Conservation (phyloP, 208 protist genomes). For the Acanthamoeba castellanii region DNA sequence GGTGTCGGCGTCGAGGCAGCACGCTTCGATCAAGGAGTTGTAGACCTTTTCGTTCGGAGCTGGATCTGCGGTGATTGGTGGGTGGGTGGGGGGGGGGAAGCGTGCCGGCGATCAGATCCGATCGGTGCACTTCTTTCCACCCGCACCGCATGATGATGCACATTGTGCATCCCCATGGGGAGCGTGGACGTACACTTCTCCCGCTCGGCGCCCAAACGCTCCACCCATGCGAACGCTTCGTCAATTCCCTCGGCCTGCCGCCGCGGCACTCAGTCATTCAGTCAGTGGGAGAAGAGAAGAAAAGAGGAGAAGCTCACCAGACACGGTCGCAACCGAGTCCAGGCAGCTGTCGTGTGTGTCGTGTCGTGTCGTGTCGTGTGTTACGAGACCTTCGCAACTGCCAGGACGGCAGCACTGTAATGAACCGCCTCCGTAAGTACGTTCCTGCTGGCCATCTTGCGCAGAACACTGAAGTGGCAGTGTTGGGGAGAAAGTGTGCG, state of each 20-base stretch:
- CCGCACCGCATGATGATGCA: too few species aligned
- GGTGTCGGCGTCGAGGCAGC: background rate
- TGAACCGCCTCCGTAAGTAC: background rate
- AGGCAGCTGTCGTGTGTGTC: background rate
- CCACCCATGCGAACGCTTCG: slow-evolving; percentile 12
- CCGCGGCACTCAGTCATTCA: background rate
- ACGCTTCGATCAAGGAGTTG: slow-evolving; percentile 39
- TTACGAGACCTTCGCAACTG: background rate
- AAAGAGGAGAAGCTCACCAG: background rate
- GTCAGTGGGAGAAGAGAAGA: background rate
- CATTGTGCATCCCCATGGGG: too few species aligned
- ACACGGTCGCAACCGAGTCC: background rate
- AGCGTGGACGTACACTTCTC: background rate
- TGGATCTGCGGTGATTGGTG: background rate
- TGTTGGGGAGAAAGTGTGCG: too few species aligned
- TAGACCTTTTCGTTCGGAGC: background rate
- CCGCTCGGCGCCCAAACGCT: background rate
- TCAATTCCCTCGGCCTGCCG: background rate
- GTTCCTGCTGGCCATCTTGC: background rate
- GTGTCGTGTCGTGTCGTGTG: too few species aligned
- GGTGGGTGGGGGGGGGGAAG: too few species aligned
- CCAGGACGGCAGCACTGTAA: slow-evolving; percentile 3
- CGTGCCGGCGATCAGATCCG: background rate
- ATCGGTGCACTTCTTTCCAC: background rate
- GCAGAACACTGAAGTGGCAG: background rate